Base-by-base conservation (phyloP, 352 stramenopile species). In the Plasmopara muralis region DNA sequence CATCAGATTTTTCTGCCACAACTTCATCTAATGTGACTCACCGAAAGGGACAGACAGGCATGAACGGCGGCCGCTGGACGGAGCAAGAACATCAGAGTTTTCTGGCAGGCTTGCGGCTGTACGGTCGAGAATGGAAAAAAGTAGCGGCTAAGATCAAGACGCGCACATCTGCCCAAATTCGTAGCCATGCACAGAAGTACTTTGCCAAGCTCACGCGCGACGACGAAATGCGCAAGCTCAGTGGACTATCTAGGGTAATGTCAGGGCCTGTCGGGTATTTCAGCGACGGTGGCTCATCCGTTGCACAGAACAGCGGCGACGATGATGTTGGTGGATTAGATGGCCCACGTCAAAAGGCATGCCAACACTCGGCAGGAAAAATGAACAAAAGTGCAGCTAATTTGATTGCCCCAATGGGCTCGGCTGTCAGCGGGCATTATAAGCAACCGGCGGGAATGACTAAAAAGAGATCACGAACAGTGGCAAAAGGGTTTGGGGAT, bases 101-200 rank as follows among this genome's bases (percentile, higher is more conserved):
- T 62, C 77, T 98, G 16, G 72, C 80, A 20, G 95, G 95, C 8
- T 75, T 98, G 13, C 74, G 86, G 15, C 62, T 93, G 16, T 98
- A 98, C 60, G 96, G 96, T 6, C 95, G 95, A 39, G 91, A 99
- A 64, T 99, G 96, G 96, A 98, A 98, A 65, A 97, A 97, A 71
- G 81, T 93, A 13, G 83, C 83, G n/a, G 80, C 75, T 44, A 91
- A 89, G 63, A 92, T 93, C 54, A 89, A 89, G 64, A 92, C 83
- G 2, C 77, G 83, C n/a, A 91, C 81, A 39, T 90, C 83, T 10
- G 83, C 81, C 20, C 83, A 92, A 57, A 92, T 92, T 42, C 79
- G 81, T 14, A 92, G 77, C 46, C 81, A 92, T 51, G 81, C 81
- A 7, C 81, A 93, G 57, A 93, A 93, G 53, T 93, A 93, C 50